Base-by-base conservation (phyloP, 306 rosid genomes). In the Abrus pulchellus region DNA sequence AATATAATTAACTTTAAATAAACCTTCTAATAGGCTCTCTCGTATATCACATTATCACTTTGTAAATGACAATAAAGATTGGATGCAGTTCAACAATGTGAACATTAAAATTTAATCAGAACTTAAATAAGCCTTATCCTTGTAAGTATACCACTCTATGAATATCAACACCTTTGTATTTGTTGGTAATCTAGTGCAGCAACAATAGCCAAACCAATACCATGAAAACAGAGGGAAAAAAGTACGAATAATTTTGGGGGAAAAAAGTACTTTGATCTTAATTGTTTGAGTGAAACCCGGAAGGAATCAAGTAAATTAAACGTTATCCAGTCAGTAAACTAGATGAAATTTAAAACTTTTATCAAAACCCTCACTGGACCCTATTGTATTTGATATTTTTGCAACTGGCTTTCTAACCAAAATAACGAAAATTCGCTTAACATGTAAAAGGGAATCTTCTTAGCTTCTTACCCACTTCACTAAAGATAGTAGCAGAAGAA, bases 391-490 rank as follows among this genome's bases (percentile, higher is more conserved):
- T 59, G 73, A 72, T 68, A 73, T 82, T 84, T 82, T 64, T 52
- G 80, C 43, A 84, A 68, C 82, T 55, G 12, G 50, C 38, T 34
- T 44, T 55, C 52, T 45, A 49, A 50, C 64, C 6, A 65, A 80
- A 75, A 70, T 47, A 44, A 83, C 77, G 20, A 84, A 45, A 81
- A 82, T 68, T 85, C 34, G 82, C 76, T 80, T 68, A 81, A 87
- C 41, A 50, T 78, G 74, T 44, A 70, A 73, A 73, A 74, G 88
- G 86, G 99, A 96, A 96, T 96, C 98, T 96, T 89, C 89, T 93
- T 96, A 93, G 92, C 99, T 93, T 96, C 93, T 86, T 49, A 79
- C 90, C 97, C 98, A 93, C 98, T 95, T 93, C 99, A 89, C 57
- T 80, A 91, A 95, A 90, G 97, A 73, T 66, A 83, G 92, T 90